These are phyloP conservation scores for Acanthamoeba royreba DNA, from an alignment of 208 protist genomes.

Conservation along the genomic window DNA sequence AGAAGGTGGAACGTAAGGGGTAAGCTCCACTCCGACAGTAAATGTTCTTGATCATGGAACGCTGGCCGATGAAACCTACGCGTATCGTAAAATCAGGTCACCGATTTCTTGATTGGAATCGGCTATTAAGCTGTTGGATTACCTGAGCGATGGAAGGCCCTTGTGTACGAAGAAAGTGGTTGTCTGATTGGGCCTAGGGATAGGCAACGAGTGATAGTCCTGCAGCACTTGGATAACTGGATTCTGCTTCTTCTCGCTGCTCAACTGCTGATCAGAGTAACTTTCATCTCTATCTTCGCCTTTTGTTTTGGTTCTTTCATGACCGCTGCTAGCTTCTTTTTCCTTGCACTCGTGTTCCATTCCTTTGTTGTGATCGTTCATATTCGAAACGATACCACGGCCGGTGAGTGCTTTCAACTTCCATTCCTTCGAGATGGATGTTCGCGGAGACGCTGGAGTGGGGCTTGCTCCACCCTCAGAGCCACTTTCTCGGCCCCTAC, in stretches of 20 bases:
- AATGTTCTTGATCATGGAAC: background rate
- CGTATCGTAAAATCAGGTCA: background rate
- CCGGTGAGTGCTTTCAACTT: background rate
- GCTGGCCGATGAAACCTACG: background rate
- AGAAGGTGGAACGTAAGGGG: slow-evolving; percentile 26
- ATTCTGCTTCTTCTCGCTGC: background rate
- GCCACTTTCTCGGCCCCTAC: no score
- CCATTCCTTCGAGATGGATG: background rate
- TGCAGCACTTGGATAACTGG: background rate
- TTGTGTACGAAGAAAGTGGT: slow-evolving; percentile 9
- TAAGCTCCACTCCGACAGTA: background rate
- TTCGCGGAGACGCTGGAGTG: background rate
- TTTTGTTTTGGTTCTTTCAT: no score
- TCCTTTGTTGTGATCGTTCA: background rate
- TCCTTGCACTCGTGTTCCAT: background rate
- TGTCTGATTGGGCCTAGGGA: background rate
- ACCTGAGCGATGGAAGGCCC: background rate
- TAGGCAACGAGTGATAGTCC: background rate
- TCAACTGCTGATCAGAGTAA: no score
- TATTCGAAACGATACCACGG: background rate
- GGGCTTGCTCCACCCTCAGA: background rate
- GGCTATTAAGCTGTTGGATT: no score
- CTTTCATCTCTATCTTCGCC: background rate
- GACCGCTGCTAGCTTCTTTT: no score
- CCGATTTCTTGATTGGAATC: background rate